Percentiles rank a stretch among this genome's conserved stretches.
Conservation (phyloP, 495 filamentous ascomycete genomes). For the Tuber aestivum region DNA sequence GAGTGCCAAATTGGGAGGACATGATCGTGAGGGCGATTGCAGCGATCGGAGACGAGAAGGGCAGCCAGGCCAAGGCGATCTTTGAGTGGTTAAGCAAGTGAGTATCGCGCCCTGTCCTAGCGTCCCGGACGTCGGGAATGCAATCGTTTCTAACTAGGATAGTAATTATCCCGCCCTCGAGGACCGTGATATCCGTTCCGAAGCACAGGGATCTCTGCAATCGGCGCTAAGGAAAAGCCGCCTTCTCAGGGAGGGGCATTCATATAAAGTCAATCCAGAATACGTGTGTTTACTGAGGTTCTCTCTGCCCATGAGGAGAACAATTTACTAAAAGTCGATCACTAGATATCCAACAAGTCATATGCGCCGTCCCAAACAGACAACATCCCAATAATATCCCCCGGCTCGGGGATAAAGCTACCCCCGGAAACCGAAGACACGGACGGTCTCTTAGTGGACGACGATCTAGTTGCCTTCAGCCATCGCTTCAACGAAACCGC, state of each 20-base stretch:
- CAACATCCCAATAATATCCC: conserved; percentile 31
- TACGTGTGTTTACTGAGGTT: conserved; percentile 1
- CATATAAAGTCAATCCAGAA: conserved; percentile 39
- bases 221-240: conserved; percentile 37
- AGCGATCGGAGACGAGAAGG: conserved; percentile 34
- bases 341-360: conserved; percentile 6
- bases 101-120: conserved; percentile 9
- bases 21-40: conserved; percentile 40
- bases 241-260: conserved; percentile 34
- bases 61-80: conserved; percentile 39
- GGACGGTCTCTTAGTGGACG: conserved; percentile 32
- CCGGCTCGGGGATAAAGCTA: conserved; percentile 39
- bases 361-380: conserved; percentile 10
- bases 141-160: not conserved
- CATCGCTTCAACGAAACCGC: conserved; percentile 27
- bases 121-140: not conserved
- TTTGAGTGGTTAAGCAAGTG: conserved; percentile 43
- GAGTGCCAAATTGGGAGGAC: conserved; percentile 40
- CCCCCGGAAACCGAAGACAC: conserved; percentile 35
- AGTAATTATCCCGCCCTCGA: conserved; percentile 41
- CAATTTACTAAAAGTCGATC: not conserved
- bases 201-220: conserved; percentile 37
- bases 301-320: not conserved
- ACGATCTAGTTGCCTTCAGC: conserved; percentile 38
- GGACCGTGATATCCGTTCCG: conserved; percentile 36